Base-by-base conservation (phyloP, 495 filamentous ascomycete genomes). In the Penicillium samsonianum region DNA sequence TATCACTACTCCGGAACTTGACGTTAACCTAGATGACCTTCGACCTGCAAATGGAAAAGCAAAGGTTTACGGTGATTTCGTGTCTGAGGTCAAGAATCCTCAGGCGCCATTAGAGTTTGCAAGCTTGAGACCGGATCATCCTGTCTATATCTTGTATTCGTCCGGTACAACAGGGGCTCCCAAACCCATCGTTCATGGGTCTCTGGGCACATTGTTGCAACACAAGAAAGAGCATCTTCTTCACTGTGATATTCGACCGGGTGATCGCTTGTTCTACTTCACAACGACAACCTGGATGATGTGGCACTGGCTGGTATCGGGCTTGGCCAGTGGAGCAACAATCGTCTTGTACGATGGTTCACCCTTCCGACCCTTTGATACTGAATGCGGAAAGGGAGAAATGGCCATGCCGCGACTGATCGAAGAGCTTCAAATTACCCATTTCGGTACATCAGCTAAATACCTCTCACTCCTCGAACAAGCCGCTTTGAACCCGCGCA, bases 211-310 rank as follows among this genome's bases (percentile, higher is more conserved):
- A 2, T 73, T 96, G 10, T 80, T 96, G 30, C 92, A 96, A 68
- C 92, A 96, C 69, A 96, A 96, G 73, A 97, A 97, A 67, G 92
- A 96, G 68, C 91, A 93, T 68, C 78, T 85, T 53, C 78, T 97
- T 19, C 92, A 97, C 70, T 88, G 87, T 65, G 87, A 89, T 25
- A 84, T 97, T 61, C 76, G 75, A 7, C 81, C 82, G 0, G 79
- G 81, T 14, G 83, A 86, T 57, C 78, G 84, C 3, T 81, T 90
- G 58, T 93, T 84, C 75, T 96, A 94, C 73, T 96, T 90, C 67
- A 96, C 92, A 2, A 96, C 92, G 3, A 87, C 84, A 28, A 95
- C 92, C 4, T 94, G 89, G 91, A 94, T 96, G 91, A 96, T 96
- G 92, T 94, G 91, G 89, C 92, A 96, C 69, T 96, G 92, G 92